Base-by-base conservation (phyloP, 2,329 filamentous ascomycete species). In the Trichoderma brevicompactum region DNA sequence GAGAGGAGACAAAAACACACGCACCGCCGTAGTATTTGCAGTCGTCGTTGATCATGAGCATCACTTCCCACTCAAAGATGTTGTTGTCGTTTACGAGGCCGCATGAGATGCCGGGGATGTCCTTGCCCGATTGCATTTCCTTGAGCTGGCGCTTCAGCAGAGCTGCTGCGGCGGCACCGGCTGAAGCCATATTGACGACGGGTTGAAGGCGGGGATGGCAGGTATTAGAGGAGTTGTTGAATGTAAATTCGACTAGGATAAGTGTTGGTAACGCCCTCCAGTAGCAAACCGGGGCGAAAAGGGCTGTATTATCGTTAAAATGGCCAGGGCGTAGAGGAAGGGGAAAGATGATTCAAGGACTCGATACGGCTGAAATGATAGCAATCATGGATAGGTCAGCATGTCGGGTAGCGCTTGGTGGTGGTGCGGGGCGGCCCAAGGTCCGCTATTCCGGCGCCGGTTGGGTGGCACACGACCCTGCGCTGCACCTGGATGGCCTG, bases 61-160 rank as follows among this genome's bases (percentile, higher is more conserved):
- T 97, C 19, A 98, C 93, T 78, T 98, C 94, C 95, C 95, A 99
- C 81, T 96, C 91, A 70, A 97, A 97, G 9, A 98, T 88, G 76
- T 96, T 96, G 79, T 81, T 90, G 77, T 91, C 91, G 73, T 89
- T 88, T 60, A 94, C 88, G 49, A 99, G 82, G 0, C 95, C 95
- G 73, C 92, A 96, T 68, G 93, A 97, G 74, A 98, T 97, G 61
- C 94, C 95, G 0, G 92, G 92, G 53, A 98, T 90, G 78, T 97
- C 93, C 75, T 93, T 94, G 76, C 92, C 89, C 28, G 85, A 88
- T 79, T 96, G 92, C 87, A 99, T 98, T 76, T 96, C 89, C 81
- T 96, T 96, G 70, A 98, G 87, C 80, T 98, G 94, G 65, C 91
- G 88, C 72, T 85, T 82, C 53, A 99, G 87, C 69, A 98, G 87